A percentile compares a stretch with the other conserved stretches of the same genome.
These are phyloP conservation scores for Raddia distichophylla DNA, from an alignment of 176 grass and related monocot species.

Conservation along the genomic window DNA sequence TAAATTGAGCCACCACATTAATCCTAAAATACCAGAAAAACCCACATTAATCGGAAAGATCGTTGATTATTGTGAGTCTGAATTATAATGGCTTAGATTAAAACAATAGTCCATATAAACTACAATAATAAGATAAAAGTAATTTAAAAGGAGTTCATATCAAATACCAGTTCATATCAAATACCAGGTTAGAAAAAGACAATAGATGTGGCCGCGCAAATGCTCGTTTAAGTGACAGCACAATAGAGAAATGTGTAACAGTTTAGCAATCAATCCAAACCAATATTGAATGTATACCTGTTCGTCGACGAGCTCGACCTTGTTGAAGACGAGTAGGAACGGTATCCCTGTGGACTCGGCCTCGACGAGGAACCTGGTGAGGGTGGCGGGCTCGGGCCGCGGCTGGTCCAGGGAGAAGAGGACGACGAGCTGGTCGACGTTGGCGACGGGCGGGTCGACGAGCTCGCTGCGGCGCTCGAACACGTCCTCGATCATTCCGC, in stretches of 20 bases:
- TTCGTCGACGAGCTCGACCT: conserved; percentile 74
- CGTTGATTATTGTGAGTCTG: too few relatives aligned
- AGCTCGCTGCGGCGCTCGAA: conserved; percentile 75
- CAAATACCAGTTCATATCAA: too few relatives aligned
- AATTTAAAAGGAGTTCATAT: too few relatives aligned
- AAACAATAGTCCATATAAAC: too few relatives aligned
- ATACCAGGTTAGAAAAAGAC: too few relatives aligned
- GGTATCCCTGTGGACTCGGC: conserved; percentile 78
- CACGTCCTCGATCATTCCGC: conserved; percentile 91
- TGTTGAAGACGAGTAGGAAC: conserved; percentile 74
- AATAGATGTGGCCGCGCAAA: too few relatives aligned
- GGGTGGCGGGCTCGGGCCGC: conserved; percentile 66
- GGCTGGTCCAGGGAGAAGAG: conserved; percentile 90
- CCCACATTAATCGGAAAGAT: too few relatives aligned
- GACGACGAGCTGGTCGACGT: conserved; percentile 75
- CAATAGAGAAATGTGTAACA: neutral
- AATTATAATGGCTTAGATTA: too few relatives aligned
- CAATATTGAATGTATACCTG: conserved; percentile 52
- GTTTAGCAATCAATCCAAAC: neutral
- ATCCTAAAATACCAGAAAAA: too few relatives aligned
- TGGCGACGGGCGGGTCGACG: conserved; percentile 74
- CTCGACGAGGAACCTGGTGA: conserved; percentile 93
- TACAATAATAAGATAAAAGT: too few relatives aligned
- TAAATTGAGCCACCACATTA: too few relatives aligned
- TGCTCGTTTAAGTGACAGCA: neutral